Base-by-base conservation (phyloP, 2,329 filamentous ascomycete genomes). In the Neofusicoccum umdonicola region DNA sequence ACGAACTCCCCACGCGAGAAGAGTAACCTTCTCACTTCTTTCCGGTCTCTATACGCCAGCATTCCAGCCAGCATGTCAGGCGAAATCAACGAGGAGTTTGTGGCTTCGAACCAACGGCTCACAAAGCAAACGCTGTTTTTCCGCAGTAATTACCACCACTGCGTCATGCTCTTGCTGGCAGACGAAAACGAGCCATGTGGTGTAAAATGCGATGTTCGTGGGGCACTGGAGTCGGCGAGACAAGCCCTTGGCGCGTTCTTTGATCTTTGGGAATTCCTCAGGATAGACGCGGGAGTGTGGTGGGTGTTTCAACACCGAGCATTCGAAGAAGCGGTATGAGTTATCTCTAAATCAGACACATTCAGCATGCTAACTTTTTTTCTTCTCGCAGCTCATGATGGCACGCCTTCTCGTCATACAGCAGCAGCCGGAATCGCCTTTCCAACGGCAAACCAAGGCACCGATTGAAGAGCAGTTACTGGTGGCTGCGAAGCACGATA, bases 301-400 rank as follows among this genome's bases (percentile, higher is more conserved):
- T 94, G 90, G 90, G 90, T 92, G 0, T 92, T 93, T 69, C 91
- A 92, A 73, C 91, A 93, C 73, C 82, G 91, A 1, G 90, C 90
- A 0, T 93, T 93, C 72, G 82, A 93, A 61, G 90, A 93, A 79
- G 89, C 89, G 37, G 72, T 91, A 86, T 76, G 90, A 90, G 6
- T 44, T 9, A 58, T 31, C 22, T 27, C n/a, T 5, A 4, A 3
- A n/a, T 17, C 2, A 17, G 2, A 15, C 13, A 31, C 11, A 3
- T 13, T 34, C n/a, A 15, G 15, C 19, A 15, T 56, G 37, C 64
- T 69, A 39, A 68, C 37, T 22, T 22, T 22, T 22, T 22, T 22
- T 22, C 58, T 15, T 11, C 5, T 13, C 17, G 15, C 57, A 79
- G 77, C 73, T 79, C 11, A 74, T 78, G 22, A 77, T 78, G 70